Base-by-base conservation (phyloP, 176 grass and related monocot species). In the Oryza meyeriana region DNA sequence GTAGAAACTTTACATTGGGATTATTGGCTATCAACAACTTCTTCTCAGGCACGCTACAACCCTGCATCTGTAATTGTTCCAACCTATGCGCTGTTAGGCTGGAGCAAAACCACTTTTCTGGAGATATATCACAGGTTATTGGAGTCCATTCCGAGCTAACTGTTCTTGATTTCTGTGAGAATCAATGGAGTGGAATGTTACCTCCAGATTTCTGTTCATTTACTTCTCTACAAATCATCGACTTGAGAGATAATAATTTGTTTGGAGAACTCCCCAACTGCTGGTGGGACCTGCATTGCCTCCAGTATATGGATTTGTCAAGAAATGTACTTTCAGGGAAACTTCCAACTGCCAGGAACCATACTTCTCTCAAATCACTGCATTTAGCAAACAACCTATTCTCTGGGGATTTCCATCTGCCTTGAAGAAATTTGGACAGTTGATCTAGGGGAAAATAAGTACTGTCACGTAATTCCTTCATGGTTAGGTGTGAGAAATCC, bases 231-330 rank as follows among this genome's bases (percentile, higher is more conserved):
- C 18, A 47, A 2, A 68, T 75, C 14, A 40, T 85, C 47, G 44
- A 89, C 44, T 20, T 85, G 29, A 57, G 74, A 13, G 38, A 81
- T 35, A 89, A 89, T 79, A 29, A 79, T 45, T 3, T 86, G 8
- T 59, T 10, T 16, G 61, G 61, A 30, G 27, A 64, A 12, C 61
- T 64, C 27, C 61, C 61, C 16, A 12, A 12, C 6, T 64, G 61
- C 6, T 64, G 26, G 27, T 64, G 27, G 61, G 28, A 64, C 61
- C 13, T 64, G 1, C 6, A 62, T 28, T 3, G 20, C 25, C n/a
- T 62, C 0, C 58, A 28, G 4, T n/a, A 26, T 12, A 26, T 62
- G 24, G 59, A 28, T 62, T 76, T 73, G 32, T 27, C 69, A 8
- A 36, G 20, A 26, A 84, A 87, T 76, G 50, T 61, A 14, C 79